These are phyloP conservation scores for Saccharomycopsis sp. DNA, from an alignment of 805 yeast species.

Conservation along the genomic window DNA sequence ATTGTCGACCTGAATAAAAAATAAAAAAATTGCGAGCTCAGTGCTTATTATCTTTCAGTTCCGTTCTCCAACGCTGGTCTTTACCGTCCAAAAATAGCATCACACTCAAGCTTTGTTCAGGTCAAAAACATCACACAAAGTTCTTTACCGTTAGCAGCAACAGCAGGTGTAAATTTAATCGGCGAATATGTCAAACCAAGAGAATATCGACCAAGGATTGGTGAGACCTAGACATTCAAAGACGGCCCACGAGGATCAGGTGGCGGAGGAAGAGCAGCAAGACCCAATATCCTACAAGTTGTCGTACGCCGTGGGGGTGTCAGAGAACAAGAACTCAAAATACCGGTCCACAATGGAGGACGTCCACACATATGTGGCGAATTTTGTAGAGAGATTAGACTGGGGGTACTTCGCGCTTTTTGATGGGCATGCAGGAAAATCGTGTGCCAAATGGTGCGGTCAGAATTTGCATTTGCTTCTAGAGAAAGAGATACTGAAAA, in stretches of 20 bases:
- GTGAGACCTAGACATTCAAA: neutral
- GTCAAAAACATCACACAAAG: neutral
- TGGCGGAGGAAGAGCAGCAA: neutral
- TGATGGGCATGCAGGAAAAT: constrained; percentile 96
- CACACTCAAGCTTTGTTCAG: neutral
- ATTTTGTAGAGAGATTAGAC: constrained; percentile 83
- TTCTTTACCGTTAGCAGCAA: too few relatives aligned
- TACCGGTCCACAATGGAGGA: constrained; percentile 93
- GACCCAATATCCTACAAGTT: constrained; percentile 26
- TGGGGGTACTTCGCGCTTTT: constrained; percentile 95
- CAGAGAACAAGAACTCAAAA: constrained; percentile 79
- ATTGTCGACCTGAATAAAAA: neutral
- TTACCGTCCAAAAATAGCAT: too few relatives aligned
- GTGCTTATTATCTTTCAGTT: too few relatives aligned
- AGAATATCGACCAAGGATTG: neutral
- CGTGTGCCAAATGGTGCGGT: constrained; percentile 93
- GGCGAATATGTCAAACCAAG: constrained; percentile 1
- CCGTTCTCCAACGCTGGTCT: too few relatives aligned
- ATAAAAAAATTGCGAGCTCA: neutral
- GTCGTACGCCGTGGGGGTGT: constrained; percentile 80
- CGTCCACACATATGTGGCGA: constrained; percentile 86
- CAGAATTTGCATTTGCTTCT: constrained; percentile 67
- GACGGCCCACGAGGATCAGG: neutral
- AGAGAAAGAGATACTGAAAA: constrained; percentile 48
- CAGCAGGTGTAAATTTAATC: too few relatives aligned